Base-by-base conservation (phyloP, 495 filamentous ascomycete genomes). In the Hamigera avellanea region DNA sequence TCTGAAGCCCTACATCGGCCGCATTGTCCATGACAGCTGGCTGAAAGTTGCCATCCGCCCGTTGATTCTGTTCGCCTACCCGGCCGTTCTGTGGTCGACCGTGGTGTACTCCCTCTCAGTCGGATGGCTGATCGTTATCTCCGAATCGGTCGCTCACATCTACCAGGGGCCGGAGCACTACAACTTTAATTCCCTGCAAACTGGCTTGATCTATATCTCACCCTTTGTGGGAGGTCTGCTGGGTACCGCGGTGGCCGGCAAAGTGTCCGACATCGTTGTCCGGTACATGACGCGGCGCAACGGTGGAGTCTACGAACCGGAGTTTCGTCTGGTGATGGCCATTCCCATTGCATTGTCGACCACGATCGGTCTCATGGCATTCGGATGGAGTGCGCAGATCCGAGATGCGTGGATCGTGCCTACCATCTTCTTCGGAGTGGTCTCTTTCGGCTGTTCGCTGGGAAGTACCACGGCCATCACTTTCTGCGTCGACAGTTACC, bases 111-210 rank as follows among this genome's bases (percentile, higher is more conserved):
- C 86, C 0, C 76, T 91, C 44, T 86, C 83, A 3, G 73, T 95
- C n/a, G 88, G 89, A 13, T 95, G 89, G 91, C 66, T 98, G 30
- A 94, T 98, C 41, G 83, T 95, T 19, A 73, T 95, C 9, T 95
- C 91, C 1, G 87, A 95, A 57, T 80, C 80, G 0, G 76, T 95
- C 1, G 74, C 83, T 0, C 64, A 73, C 30, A 83, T 93, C 43
- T 95, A 80, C 59, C 74, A 82, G 36, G 66, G 73, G 35, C 53
- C 49, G 5, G 61, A 69, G 0, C 58, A 64, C 6, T 95, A 95
- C 59, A 66, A 84, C 34, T 95, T 98, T 57, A 78, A 69, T 26
- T 66, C 86, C 2, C 63, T 95, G 1, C 75, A 80, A 33, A 82
- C 83, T 0, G 91, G 91, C 7, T 67, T 98, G 6, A 72, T 95